Base-by-base conservation (phyloP, 495 filamentous ascomycete species). In the Chaetomidium leptoderma region DNA sequence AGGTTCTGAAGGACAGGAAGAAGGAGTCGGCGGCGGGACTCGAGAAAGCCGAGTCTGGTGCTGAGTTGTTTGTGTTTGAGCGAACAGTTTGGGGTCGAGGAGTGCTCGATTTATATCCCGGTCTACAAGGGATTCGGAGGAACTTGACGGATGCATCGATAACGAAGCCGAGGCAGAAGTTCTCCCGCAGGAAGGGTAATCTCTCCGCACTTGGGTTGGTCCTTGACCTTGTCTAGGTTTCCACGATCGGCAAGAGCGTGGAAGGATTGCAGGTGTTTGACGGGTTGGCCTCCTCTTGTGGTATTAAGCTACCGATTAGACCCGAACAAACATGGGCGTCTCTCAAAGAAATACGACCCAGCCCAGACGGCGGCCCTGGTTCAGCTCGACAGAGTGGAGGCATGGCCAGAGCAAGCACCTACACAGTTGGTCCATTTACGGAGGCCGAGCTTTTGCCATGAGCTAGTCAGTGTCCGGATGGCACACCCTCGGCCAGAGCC, bases 361-460 rank as follows among this genome's bases (percentile, higher is more conserved):
- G 19, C 2, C 2, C 19, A 11, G 19, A 4, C 29, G 17, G 23
- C 14, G 45, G 43, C 14, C 24, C 53, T 16, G 32, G 53, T 30
- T 37, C 43, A 48, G 43, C 23, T 29, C 4, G 32, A 56, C 6
- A 13, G 21, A 26, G 27, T 35, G 52, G 52, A 44, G 36, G 47
- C 17, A 16, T 30, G 43, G 17, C 43, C 32, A 30, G 16, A 11
- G 8, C 16, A 21, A 42, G 33, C 44, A 30, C 24, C 26, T 40
- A 17, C 40, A 55, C 27, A 40, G 61, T 63, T 63, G 61, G 61
- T 50, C 44, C 55, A 27, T 63, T 63, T 59, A 59, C 60, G 56
- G 50, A 21, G 26, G 51, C 39, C 58, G 46, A 47, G 43, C 44
- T 43, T 46, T 35, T 29, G 43, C 53, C 24, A 27, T 43, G 39